phyloP scores from a whole-genome alignment of 169 alveolate genomes.

The Plasmodium ovale region DNA sequence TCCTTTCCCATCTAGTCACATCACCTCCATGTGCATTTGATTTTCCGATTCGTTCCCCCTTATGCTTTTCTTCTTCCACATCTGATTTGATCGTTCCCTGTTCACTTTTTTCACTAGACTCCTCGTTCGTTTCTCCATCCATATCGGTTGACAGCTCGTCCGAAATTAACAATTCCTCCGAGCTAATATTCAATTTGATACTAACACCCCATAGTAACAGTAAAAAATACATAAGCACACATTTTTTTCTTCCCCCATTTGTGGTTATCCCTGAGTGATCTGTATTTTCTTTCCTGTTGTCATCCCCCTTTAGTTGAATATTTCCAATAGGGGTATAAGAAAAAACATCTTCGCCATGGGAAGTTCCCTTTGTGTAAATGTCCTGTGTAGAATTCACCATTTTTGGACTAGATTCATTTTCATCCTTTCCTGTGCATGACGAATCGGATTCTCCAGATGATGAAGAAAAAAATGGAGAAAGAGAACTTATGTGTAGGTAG shows the following conservation, averaged over 20 bases:
- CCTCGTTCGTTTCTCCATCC: conserved; percentile 11
- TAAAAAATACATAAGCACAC: conserved; percentile 17
- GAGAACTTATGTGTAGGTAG: conserved; percentile 9
- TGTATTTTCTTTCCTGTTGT: neutral
- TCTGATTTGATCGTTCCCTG: too few species aligned
- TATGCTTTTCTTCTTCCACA: neutral
- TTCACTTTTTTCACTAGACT: neutral
- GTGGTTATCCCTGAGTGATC: too few species aligned
- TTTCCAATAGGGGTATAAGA: too few species aligned
- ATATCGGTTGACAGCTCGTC: conserved; percentile 59
- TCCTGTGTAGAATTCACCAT: neutral
- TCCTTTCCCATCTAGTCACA: too few species aligned
- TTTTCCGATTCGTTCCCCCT: neutral
- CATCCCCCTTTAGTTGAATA: neutral
- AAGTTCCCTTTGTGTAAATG: neutral
- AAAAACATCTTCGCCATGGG: neutral
- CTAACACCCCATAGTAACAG: conserved; percentile 60
- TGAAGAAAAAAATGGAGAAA: conserved; percentile 21
- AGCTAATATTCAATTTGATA: conserved; percentile 4
- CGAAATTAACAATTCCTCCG: conserved; percentile 51
- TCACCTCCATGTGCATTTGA: neutral
- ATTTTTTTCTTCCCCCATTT: neutral
- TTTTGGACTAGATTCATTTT: neutral
- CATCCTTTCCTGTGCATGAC: neutral
- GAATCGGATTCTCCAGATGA: neutral